phyloP scores from a whole-genome alignment of 2,329 filamentous ascomycete genomes.

The Cercospora citrullina region DNA sequence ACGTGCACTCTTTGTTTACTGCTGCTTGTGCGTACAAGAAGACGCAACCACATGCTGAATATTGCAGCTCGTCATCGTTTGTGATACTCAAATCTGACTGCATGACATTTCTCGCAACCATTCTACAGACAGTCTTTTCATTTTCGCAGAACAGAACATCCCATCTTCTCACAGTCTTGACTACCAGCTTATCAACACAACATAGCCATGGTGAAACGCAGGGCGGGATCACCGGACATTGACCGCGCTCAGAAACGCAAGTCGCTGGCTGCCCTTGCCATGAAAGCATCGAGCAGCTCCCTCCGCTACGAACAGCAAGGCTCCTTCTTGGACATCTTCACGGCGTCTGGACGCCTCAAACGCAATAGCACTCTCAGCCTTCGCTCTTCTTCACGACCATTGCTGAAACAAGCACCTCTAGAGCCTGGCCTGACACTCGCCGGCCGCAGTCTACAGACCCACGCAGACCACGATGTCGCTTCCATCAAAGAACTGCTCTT shows the following conservation, averaged over 20 bases:
- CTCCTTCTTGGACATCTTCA: slow-evolving; percentile 22
- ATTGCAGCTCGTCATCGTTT: neutral
- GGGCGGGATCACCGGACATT: slow-evolving; percentile 8
- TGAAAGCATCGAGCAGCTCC: slow-evolving; percentile 20
- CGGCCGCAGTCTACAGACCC: slow-evolving; percentile 19
- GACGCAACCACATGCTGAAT: neutral
- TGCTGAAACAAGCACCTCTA: slow-evolving; percentile 18
- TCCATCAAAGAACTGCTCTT: slow-evolving; percentile 24
- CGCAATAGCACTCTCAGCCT: slow-evolving; percentile 15
- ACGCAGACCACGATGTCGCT: slow-evolving; percentile 22
- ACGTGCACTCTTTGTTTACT: slow-evolving; percentile 11
- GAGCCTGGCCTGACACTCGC: slow-evolving; percentile 26
- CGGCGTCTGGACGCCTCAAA: slow-evolving; percentile 15
- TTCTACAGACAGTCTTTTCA: neutral
- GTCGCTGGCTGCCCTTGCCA: slow-evolving; percentile 21
- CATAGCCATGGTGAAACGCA: slow-evolving; percentile 18
- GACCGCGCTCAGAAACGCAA: slow-evolving; percentile 18
- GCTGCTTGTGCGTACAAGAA: slow-evolving; percentile 4
- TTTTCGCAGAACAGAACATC: neutral
- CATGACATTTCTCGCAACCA: neutral
- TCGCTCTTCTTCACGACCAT: slow-evolving; percentile 14
- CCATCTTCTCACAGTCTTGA: neutral
- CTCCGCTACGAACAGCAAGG: slow-evolving; percentile 23
- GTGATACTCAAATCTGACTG: neutral
- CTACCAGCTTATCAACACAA: neutral